Conservation (phyloP, 306 rosid species). For the Carpinus viminea region DNA sequence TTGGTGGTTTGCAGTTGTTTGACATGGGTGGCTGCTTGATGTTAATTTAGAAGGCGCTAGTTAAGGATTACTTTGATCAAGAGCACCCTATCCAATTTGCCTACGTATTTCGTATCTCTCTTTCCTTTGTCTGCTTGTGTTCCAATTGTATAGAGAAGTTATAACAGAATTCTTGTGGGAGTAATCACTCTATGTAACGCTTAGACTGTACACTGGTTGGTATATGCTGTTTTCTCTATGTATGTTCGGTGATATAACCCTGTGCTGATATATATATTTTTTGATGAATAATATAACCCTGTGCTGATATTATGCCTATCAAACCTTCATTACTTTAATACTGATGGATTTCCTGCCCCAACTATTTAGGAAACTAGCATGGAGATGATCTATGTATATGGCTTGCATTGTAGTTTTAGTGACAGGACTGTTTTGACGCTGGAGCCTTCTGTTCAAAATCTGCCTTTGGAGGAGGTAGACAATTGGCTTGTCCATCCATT, state of each 20-base stretch:
- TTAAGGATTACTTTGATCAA: too few relatives aligned
- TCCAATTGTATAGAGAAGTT: too few relatives aligned
- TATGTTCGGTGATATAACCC: neutral
- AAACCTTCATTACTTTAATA: conserved; percentile 8
- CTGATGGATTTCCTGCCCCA: conserved; percentile 27
- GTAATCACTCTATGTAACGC: conserved; percentile 1
- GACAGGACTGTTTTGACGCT: conserved; percentile 55
- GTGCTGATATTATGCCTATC: neutral
- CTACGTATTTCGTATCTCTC: too few relatives aligned
- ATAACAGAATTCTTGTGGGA: neutral
- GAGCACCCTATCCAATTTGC: too few relatives aligned
- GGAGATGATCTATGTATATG: conserved; percentile 55
- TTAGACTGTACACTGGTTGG: conserved; percentile 6
- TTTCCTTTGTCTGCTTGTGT: too few relatives aligned
- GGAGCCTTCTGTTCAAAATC: conserved; percentile 59
- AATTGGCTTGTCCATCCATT: conserved; percentile 16
- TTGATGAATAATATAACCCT: neutral
- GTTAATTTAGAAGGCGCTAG: too few relatives aligned
- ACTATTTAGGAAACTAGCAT: conserved; percentile 59
- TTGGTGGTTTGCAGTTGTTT: too few relatives aligned
- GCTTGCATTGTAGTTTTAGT: conserved; percentile 52
- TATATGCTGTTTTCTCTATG: conserved; percentile 16
- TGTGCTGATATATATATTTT: neutral
- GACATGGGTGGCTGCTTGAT: too few relatives aligned
- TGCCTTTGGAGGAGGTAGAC: conserved; percentile 71